Conservation (phyloP, 306 rosid species). For the Fragaria iinumae region DNA sequence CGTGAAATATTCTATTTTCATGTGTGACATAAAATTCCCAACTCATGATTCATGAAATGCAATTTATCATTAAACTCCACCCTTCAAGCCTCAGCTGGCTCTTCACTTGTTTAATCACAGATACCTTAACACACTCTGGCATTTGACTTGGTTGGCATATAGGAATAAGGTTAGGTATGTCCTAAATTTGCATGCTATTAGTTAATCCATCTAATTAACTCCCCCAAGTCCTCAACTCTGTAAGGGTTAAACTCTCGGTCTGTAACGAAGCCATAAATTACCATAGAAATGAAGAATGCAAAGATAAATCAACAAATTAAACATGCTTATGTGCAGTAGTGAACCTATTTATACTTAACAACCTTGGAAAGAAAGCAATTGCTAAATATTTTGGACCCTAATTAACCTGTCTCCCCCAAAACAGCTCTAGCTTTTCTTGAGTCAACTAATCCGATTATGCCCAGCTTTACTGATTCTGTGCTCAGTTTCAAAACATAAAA, state of each 20-base stretch:
- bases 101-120: not conserved
- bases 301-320: no score
- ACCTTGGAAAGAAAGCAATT: no score
- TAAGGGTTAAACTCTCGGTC: no score
- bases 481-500: not conserved
- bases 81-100: not conserved
- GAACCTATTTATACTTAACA: no score
- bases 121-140: not conserved
- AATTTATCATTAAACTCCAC: not conserved
- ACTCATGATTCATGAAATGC: not conserved
- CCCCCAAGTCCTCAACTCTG: not conserved
- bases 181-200: not conserved
- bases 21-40: not conserved
- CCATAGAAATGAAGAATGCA: no score
- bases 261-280: no score
- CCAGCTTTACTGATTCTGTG: not conserved
- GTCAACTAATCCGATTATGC: not conserved
- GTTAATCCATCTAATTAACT: not conserved
- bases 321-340: no score
- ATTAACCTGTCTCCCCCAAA: not conserved
- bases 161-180: not conserved
- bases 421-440: not conserved
- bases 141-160: constrained; percentile 3
- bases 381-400: no score
- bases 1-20: constrained; percentile 11